Base-by-base conservation (phyloP, 306 rosid species). In the Vicia sativa region DNA sequence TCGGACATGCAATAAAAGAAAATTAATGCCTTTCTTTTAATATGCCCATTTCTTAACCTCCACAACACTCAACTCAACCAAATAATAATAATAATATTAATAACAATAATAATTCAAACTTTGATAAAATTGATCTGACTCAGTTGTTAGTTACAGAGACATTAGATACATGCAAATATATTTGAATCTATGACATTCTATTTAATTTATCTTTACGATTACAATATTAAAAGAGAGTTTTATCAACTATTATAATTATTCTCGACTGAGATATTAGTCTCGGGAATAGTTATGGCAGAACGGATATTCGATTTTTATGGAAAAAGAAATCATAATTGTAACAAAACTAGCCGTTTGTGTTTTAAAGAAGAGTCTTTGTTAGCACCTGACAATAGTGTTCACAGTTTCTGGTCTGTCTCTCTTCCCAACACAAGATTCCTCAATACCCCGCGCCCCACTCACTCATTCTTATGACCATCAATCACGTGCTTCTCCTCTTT, bases 261-360 rank as follows among this genome's bases (percentile, higher is more conserved):
- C 28, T 25, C 4, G 23, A 25, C 4, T 1, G 28, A 25, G 4
- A 25, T 0, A 25, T 25, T 25, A 25, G 3, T 25, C 28, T 25
- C 28, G 0, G 0, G 28, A 21, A 21, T 25, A 25, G 28, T 25
- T 25, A 3, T 3, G 3, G 28, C 28, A 25, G 28, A 1, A 10
- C n/a, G n/a, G 6, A 31, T 31, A 31, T 0, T 6, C 2, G 8
- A 6, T 31, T 31, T 31, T 31, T 31, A 31, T 6, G 5, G 1
- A n/a, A n/a, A 1, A 45, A 5, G 55, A 39, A 39, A 23, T 34
- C 6, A 34, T 34, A 34, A 34, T 6, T 34, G 1, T 34, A 79
- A 85, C 23, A 21, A 52, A 52, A 85, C 78, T 89, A 91, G 96
- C 96, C 92, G 97, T 91, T 91, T 67, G 82, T 67, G 63, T 38